Percentiles rank a stretch among this genome's conserved stretches.
phyloP scores from a whole-genome alignment of 192 early-diverging fungal species.

The Umbelopsis isabellina region DNA sequence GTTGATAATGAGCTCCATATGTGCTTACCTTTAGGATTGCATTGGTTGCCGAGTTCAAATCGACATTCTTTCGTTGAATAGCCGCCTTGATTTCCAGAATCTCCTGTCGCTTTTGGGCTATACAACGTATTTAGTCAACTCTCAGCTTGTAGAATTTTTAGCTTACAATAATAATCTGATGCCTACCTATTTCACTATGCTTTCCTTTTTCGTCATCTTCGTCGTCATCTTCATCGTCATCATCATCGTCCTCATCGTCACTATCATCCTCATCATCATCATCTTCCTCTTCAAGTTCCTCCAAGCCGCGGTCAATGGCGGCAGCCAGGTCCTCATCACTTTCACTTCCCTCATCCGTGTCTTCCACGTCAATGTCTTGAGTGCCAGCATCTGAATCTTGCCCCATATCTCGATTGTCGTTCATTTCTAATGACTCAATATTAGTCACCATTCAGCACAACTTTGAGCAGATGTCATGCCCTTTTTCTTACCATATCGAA shows the following conservation, averaged over 20 bases:
- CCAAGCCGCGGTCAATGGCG: conserved; percentile 46
- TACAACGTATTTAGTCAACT: conserved; percentile 31
- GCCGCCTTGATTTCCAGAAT: conserved; percentile 64
- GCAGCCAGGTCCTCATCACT: conserved; percentile 46
- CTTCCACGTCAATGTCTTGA: conserved; percentile 48
- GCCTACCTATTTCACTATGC: conserved; percentile 44
- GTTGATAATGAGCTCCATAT: neutral
- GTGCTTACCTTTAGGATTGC: conserved; percentile 69
- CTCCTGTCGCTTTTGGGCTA: conserved; percentile 58
- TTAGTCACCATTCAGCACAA: conserved; percentile 29
- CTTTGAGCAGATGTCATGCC: conserved; percentile 17
- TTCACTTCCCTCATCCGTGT: conserved; percentile 48
- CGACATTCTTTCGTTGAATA: conserved; percentile 56
- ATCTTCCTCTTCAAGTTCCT: conserved; percentile 54
- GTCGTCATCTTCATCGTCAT: conserved; percentile 55
- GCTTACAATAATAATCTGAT: too few species aligned
- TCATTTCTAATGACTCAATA: conserved; percentile 38
- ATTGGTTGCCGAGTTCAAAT: conserved; percentile 64
- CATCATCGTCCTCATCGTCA: conserved; percentile 55
- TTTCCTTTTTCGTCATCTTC: conserved; percentile 45
- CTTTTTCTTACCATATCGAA: conserved; percentile 57
- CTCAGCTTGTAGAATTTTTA: neutral
- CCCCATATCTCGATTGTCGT: conserved; percentile 37
- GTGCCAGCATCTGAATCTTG: conserved; percentile 35
- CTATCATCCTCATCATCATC: conserved; percentile 54